A percentile compares a stretch with the other conserved stretches of the same genome.
Conservation (phyloP, 2,329 filamentous ascomycete species). For the Phoma sp. region DNA sequence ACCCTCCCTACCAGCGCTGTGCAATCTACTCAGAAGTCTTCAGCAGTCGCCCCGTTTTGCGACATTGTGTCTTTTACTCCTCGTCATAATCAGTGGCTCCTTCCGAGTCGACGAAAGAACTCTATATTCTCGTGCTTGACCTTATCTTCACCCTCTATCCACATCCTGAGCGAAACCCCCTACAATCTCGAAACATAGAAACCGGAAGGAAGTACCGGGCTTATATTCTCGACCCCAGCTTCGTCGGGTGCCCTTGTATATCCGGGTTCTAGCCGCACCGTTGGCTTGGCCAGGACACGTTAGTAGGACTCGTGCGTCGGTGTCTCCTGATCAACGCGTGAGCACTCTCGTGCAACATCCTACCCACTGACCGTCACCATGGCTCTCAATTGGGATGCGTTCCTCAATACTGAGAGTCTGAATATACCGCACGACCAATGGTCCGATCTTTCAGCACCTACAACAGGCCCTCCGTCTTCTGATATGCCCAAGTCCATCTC, state of each 20-base stretch:
- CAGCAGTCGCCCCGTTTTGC: conserved; percentile 26
- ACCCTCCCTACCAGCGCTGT: conserved; percentile 9
- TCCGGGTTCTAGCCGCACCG: conserved; percentile 30
- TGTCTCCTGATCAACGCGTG: conserved; percentile 50
- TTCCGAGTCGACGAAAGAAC: conserved; percentile 13
- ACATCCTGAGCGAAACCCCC: not conserved
- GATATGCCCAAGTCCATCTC: conserved; percentile 47
- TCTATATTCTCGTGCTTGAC: conserved; percentile 2
- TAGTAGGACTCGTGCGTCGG: conserved; percentile 24
- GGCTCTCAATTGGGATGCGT: conserved; percentile 50
- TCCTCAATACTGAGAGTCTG: conserved; percentile 46
- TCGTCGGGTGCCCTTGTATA: conserved; percentile 20
- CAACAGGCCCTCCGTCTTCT: conserved; percentile 33
- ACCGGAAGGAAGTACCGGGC: conserved; percentile 21
- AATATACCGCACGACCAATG: conserved; percentile 48
- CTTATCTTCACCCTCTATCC: not conserved
- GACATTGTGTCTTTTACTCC: conserved; percentile 23
- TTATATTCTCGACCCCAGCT: conserved; percentile 36
- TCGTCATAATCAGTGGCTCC: conserved; percentile 28
- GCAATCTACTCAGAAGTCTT: conserved; percentile 11
- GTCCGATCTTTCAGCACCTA: conserved; percentile 43
- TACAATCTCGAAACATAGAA: conserved; percentile 10
- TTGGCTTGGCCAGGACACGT: conserved; percentile 33
- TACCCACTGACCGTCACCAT: conserved; percentile 40
- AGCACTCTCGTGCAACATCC: conserved; percentile 38